These are phyloP conservation scores for Neonectria sp. DNA, from an alignment of 2,329 filamentous ascomycete genomes.

Conservation along the genomic window DNA sequence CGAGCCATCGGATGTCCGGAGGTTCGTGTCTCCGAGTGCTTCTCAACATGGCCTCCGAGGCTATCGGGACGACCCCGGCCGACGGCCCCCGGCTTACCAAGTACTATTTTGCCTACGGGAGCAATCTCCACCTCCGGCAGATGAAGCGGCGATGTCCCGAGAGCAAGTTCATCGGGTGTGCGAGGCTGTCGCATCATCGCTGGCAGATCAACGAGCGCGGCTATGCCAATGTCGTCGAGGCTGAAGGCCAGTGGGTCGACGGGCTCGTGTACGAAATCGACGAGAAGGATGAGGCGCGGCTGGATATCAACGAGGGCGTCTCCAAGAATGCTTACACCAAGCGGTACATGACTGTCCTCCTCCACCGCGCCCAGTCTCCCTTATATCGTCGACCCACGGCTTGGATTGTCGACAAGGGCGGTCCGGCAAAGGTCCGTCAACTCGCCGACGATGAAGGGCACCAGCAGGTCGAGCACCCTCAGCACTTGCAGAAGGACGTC, in stretches of 20 bases:
- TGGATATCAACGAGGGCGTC: constrained; percentile 60
- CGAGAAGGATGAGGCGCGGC: constrained; percentile 53
- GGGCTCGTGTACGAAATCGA: constrained; percentile 60
- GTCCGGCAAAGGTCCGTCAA: constrained; percentile 48
- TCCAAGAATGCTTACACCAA: constrained; percentile 57
- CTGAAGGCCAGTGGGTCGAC: constrained; percentile 54
- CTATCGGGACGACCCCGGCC: constrained; percentile 31
- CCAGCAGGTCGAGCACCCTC: constrained; percentile 34
- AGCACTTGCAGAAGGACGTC: constrained; percentile 50
- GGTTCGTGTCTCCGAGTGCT: constrained; percentile 42
- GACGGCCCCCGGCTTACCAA: constrained; percentile 44
- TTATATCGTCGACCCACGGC: constrained; percentile 55
- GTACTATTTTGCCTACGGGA: constrained; percentile 64
- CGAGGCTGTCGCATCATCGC: constrained; percentile 55
- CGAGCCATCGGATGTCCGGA: constrained; percentile 42
- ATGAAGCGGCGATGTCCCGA: constrained; percentile 61
- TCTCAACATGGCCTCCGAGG: constrained; percentile 43
- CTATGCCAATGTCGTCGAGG: constrained; percentile 59
- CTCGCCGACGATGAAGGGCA: constrained; percentile 37
- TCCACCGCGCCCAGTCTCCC: constrained; percentile 51
- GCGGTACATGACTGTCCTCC: constrained; percentile 50
- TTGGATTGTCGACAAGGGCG: constrained; percentile 57
- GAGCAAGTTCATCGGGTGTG: constrained; percentile 57
- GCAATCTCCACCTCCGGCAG: constrained; percentile 61
- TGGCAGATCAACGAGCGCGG: constrained; percentile 66